phyloP scores from a whole-genome alignment of 768 basidiomycete species.

The Flagelloscypha sp. region DNA sequence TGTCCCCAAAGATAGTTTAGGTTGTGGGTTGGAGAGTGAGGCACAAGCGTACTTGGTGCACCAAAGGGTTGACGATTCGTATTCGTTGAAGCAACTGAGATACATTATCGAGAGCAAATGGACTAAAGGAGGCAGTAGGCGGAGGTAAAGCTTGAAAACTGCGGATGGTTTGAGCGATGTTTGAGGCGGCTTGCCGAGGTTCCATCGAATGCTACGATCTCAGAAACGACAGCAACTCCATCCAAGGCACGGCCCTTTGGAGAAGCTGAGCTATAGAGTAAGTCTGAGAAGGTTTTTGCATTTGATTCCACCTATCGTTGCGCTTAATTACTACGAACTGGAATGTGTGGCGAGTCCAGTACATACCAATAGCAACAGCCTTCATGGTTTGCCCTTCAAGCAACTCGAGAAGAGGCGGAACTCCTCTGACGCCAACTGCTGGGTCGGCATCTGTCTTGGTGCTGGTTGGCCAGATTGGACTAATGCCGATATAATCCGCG shows the following conservation, averaged over 20 bases:
- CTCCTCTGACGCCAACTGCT: slow-evolving; percentile 63
- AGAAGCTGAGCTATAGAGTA: slow-evolving; percentile 62
- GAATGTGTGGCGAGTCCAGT: too few relatives aligned
- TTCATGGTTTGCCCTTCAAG: slow-evolving; percentile 58
- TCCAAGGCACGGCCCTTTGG: slow-evolving; percentile 50
- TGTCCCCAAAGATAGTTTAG: slow-evolving; percentile 22
- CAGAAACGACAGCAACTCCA: slow-evolving; percentile 85
- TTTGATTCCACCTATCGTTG: slow-evolving; percentile 87
- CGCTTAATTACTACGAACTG: too few relatives aligned
- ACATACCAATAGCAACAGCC: slow-evolving; percentile 80
- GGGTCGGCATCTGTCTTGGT: slow-evolving; percentile 68
- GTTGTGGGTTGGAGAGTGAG: not conserved
- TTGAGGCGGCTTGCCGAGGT: slow-evolving; percentile 44
- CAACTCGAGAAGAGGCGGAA: slow-evolving; percentile 56
- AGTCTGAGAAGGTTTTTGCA: slow-evolving; percentile 67
- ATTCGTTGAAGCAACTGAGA: slow-evolving; percentile 52
- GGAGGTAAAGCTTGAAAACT: too few relatives aligned
- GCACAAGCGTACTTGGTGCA: slow-evolving; percentile 58
- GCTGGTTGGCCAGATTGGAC: slow-evolving; percentile 71
- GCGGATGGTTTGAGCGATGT: slow-evolving; percentile 33
- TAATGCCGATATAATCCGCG: slow-evolving; percentile 85
- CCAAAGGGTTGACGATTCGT: slow-evolving; percentile 50
- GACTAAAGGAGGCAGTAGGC: too few relatives aligned
- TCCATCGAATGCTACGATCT: slow-evolving; percentile 63
- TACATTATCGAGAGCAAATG: too few relatives aligned